Evolutionary conservation across 306 rosid species (phyloP), one percentile per base, ranked within the genome.

Genomic region (Aeschynomene evenia): DNA sequence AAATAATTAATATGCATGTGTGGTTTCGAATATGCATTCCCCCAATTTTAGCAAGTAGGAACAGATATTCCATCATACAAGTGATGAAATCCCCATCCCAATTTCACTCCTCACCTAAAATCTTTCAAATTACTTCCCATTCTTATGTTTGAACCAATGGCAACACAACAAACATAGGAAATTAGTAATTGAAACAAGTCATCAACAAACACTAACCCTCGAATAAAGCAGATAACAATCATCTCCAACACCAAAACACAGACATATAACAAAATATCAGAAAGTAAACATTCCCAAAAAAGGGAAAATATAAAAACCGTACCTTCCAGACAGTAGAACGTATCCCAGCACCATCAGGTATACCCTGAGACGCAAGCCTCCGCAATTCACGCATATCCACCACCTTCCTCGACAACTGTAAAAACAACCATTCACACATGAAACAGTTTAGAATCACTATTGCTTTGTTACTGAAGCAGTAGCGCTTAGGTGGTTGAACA

Each of bases 271-370:
- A 18, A 13, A 29, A 40, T 0, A 43, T 3, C 22, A 29, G 12
- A 19, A 29, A 9, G 6, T 9, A 42, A 2, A 65, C 66, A 10
- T 11, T 37, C 11, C 1, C n/a, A 29, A 48, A 57, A 50, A 66
- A 34, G 6, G 6, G 56, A 40, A 4, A 2, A n/a, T n/a, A n/a
- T n/a, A n/a, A 18, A 13, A 62, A 20, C 14, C 61, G 10, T 43
- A 87, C 99, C 97, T 95, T 95, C 99, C 99, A 95, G 37, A 86
- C 96, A 0, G 95, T 86, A 42, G 97, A 84, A 58, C 99, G 99
- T 63, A 95, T 84, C 49, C 99, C 96, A 66, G 92, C 83, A 55
- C 91, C 86, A 73, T 95, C 99, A 29, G 97, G 93, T 15, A 95
- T 78, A 51, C 99, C 99, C 83, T 91, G 96, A 66, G 90, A 86